Base-by-base conservation (phyloP, 169 alveolate genomes). In the Plasmodium relictum region DNA sequence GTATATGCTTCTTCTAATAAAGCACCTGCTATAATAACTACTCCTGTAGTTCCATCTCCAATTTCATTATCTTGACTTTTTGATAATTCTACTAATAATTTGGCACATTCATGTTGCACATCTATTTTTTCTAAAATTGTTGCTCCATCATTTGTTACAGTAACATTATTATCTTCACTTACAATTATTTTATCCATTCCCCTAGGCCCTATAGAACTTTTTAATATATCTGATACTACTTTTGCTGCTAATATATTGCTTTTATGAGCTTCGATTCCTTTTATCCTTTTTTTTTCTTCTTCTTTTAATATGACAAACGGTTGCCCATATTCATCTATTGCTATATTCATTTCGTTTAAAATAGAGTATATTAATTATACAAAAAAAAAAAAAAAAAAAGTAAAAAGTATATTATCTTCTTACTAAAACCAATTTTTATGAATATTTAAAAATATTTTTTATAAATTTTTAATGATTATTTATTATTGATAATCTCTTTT, bases 31-130 rank as follows among this genome's bases (percentile, higher is more conserved):
- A 99, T 91, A 52, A 99, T 99, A 18, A 99, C 99, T 45, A 99
- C 99, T 6, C 99, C 99, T 2, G 99, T 99, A 68, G 99, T 99
- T 37, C 99, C 99, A 92, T 99, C 99, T 44, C 99, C 99, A 62
- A 98, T 98, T 93, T 99, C 99, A 72, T 97, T 98, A 86, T 99
- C 99, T 95, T 99, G 99, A 76, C 99, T 96, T 85, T 97, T 94
- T 14, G 99, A 98, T 26, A 99, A 95, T 88, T 99, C 99, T 12
- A 98, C 99, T 80, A 99, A 93, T 37, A 99, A 95, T 94, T 98
- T 98, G 50, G 99, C 99, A 74, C 99, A 97, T 88, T 98, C 99
- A 92, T 98, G 99, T 90, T 97, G 91, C 63, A 97, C 98, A 91
- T 98, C 98, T 98, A 98, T 98, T 92, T 97, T 97, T 52, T 98